Evolutionary conservation across 1,139 yeast genomes (phyloP), one percentile per base, ranked within the genome.

Genomic region (Wickerhamiella pararugosa): DNA sequence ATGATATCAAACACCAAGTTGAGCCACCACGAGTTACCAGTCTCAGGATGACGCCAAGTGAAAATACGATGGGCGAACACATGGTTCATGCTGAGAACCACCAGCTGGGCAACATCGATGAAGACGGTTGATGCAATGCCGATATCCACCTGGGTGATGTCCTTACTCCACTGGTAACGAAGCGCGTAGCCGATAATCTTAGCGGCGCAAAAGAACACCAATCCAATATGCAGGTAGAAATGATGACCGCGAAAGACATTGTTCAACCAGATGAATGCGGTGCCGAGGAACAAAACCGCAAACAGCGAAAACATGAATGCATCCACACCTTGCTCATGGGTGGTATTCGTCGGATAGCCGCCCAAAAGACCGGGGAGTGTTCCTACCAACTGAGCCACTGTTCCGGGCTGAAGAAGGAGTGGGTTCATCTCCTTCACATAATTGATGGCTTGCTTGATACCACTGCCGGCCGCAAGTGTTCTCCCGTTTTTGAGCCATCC

Each of bases 41-140:
- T 73, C 39, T 75, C 79, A 3, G 93, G 92, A 55, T 81, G 92
- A 55, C 82, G 66, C 84, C 90, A 79, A 6, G 87, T 79, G 61
- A 79, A 80, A 37, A 80, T 66, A 51, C 93, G 69, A 58, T 80
- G 90, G 5, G 86, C 86, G 47, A 81, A 63, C 36, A 79, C 70
- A 59, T 79, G 69, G 54, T 78, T 76, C 50, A 73, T 64, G 1
- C 79, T 69, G 25, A 75, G 73, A 35, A 77, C 54, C 11, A 75
- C 39, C 6, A 79, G 46, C 32, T 57, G 60, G 1, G 65, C 55
- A 2, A 78, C 61, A 47, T 77, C 68, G 38, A 71, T 58, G 45
- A 80, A 70, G 29, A 79, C 74, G 40, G 71, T 75, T 30, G 79
- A 67, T 3, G 80, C 67, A 40, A 81, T 66, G 25, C 86, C 92